Evolutionary conservation across 176 grass and related monocot genomes (phyloP).

Genomic region (Guadua angustifolia): DNA sequence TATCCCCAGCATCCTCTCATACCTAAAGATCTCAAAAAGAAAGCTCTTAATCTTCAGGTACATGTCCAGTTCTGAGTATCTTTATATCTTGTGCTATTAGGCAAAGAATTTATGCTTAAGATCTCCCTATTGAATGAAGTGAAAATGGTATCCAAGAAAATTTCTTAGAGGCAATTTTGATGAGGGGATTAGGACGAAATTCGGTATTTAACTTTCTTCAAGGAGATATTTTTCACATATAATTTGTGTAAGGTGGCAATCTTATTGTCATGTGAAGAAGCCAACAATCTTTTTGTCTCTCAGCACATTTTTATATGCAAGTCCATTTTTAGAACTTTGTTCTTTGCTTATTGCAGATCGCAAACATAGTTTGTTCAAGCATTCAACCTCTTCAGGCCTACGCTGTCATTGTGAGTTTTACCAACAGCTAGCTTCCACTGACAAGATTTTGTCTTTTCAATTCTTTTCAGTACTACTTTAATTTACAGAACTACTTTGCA

Average conservation of each 20-base stretch:
- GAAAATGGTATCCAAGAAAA: neutral
- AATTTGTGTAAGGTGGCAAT: neutral
- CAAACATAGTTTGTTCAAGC: conserved; percentile 81
- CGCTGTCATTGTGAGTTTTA: conserved; percentile 57
- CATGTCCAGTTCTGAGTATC: conserved; percentile 9
- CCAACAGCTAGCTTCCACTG: neutral
- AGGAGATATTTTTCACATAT: neutral
- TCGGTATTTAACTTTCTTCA: neutral
- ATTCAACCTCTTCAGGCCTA: conserved; percentile 83
- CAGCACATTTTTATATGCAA: neutral
- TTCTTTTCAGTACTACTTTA: neutral
- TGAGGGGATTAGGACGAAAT: neutral
- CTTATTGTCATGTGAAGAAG: neutral
- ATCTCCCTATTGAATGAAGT: neutral
- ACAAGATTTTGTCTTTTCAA: neutral
- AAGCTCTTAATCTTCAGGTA: conserved; percentile 93
- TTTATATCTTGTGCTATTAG: conserved; percentile 6
- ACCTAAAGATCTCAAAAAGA: conserved; percentile 75
- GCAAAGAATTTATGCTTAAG: neutral
- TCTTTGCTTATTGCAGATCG: conserved; percentile 53
- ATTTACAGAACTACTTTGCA: conserved; percentile 50
- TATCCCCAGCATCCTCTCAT: conserved; percentile 76
- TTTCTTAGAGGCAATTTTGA: neutral
- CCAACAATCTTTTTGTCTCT: neutral
- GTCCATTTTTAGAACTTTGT: neutral